Conservation (phyloP, 371 early-diverging fungal species). For the Haplosporangium sp. region DNA sequence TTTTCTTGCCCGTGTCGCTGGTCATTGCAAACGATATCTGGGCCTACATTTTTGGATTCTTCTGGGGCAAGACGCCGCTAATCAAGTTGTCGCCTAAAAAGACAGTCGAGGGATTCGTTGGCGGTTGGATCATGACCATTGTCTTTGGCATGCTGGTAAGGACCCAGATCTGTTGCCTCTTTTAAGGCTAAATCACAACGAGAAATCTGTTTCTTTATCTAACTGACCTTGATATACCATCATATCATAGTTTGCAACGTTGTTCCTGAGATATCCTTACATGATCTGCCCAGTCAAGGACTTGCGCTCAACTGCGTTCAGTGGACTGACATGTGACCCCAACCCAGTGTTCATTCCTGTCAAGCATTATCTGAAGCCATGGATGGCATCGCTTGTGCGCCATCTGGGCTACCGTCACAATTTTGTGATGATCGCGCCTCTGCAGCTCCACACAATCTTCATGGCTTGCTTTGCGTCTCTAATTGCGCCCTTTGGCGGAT, state of each 20-base stretch:
- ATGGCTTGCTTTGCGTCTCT: conserved; percentile 96
- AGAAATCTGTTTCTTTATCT: neutral
- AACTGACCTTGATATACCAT: neutral
- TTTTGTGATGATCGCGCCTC: conserved; percentile 74
- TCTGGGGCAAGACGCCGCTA: conserved; percentile 94
- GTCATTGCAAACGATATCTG: conserved; percentile 98
- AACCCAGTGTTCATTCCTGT: conserved; percentile 78
- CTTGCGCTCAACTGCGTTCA: conserved; percentile 66
- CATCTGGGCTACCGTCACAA: conserved; percentile 45
- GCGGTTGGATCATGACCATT: conserved; percentile 91
- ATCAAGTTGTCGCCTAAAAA: conserved; percentile 98
- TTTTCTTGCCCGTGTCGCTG: conserved; percentile 90
- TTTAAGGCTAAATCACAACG: neutral
- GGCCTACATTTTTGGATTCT: conserved; percentile 97
- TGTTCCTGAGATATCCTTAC: conserved; percentile 78
- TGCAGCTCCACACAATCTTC: conserved; percentile 90
- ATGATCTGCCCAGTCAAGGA: conserved; percentile 89
- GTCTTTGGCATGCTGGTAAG: conserved; percentile 86
- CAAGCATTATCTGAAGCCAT: conserved; percentile 62
- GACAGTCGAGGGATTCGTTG: conserved; percentile 99
- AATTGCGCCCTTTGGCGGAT: conserved; percentile 99
- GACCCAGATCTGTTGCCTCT: neutral
- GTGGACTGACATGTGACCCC: conserved; percentile 65
- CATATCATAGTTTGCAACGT: conserved; percentile 57
- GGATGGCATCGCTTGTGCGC: conserved; percentile 58